A percentile compares a stretch with the other conserved stretches of the same genome.
Evolutionary conservation across 1,284 basidiomycete genomes (phyloP).

Genomic region (Leccinum insolens): DNA sequence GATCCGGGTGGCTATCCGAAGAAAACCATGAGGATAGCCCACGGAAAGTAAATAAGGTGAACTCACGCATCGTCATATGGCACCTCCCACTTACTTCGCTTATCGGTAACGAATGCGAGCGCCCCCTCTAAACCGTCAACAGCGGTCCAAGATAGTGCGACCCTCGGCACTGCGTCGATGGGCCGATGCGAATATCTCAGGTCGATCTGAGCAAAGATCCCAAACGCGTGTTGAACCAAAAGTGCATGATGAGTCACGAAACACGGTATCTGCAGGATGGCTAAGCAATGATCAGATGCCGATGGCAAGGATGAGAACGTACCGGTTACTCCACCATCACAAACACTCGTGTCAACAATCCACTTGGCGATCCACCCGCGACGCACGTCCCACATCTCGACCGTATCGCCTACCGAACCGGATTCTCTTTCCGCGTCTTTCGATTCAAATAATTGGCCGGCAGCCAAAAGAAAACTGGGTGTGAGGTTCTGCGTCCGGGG

Average conservation of each 20-base stretch:
- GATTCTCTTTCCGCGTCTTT: slow-evolving; percentile 26
- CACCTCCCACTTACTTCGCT: slow-evolving; percentile 61
- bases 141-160: slow-evolving; percentile 70
- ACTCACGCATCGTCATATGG: slow-evolving; percentile 87
- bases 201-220: slow-evolving; percentile 81
- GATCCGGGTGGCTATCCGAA: slow-evolving; percentile 51
- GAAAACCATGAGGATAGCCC: slow-evolving; percentile 5
- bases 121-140: slow-evolving; percentile 47
- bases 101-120: slow-evolving; percentile 71
- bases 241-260: slow-evolving; percentile 71
- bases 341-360: slow-evolving; percentile 61
- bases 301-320: slow-evolving; percentile 16
- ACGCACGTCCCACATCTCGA: slow-evolving; percentile 90
- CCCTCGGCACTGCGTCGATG: slow-evolving; percentile 71
- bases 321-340: slow-evolving; percentile 76
- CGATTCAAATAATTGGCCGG: slow-evolving; percentile 6
- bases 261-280: slow-evolving; percentile 59
- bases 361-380: slow-evolving; percentile 85
- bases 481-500: slow-evolving; percentile 32
- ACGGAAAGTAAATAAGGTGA: not conserved
- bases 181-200: slow-evolving; percentile 65
- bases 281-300: not conserved
- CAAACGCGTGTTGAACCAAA: slow-evolving; percentile 77
- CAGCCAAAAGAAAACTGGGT: slow-evolving; percentile 24
- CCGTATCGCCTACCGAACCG: slow-evolving; percentile 51